Evolutionary conservation across 2,329 filamentous ascomycete genomes (phyloP), one percentile per base, ranked within the genome.

Genomic region (Calonectria hongkongensis): DNA sequence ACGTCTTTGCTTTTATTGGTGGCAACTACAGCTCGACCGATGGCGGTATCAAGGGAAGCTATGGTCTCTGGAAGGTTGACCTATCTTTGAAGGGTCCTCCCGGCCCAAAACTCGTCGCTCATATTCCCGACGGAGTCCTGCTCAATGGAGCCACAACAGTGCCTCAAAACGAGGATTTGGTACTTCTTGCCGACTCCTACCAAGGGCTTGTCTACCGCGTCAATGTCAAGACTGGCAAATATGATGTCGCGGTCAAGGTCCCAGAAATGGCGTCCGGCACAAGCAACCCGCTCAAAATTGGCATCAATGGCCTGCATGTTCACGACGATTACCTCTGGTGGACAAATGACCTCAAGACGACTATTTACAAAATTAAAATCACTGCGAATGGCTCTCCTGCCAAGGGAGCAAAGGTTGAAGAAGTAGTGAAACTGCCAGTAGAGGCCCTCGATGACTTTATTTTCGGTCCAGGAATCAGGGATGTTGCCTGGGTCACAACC

Each of bases 231-330:
- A 65, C 43, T 5, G 43, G 62, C 27, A 27, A 21, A 36, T 33
- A 39, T 3, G 30, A 65, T 8, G 13, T 65, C 25, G 62, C 30
- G 12, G 8, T 65, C 21, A 16, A 48, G n/a, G 45, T 48, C 2
- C 28, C 62, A 4, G 62, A 65, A 9, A 65, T 65, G 62, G 13
- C 12, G 15, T 25, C 62, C 1, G 62, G 43, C 28, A n/a, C 36
- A 2, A 50, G 28, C 43, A 65, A 48, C 27, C 39, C 62, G 5
- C 28, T 48, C 2, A 28, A 47, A 6, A 47, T 65, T 50, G 62
- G 62, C n/a, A 65, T 65, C 28, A 65, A 65, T 12, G 62, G 62
- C 18, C 45, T 65, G 39, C 62, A 65, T 36, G 30, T 65, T 36
- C 62, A 33, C 18, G 21, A 50, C 16, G 62, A 36, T 10, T 50